Conservation (phyloP, 2,329 filamentous ascomycete genomes). For the Penicillium hordei region DNA sequence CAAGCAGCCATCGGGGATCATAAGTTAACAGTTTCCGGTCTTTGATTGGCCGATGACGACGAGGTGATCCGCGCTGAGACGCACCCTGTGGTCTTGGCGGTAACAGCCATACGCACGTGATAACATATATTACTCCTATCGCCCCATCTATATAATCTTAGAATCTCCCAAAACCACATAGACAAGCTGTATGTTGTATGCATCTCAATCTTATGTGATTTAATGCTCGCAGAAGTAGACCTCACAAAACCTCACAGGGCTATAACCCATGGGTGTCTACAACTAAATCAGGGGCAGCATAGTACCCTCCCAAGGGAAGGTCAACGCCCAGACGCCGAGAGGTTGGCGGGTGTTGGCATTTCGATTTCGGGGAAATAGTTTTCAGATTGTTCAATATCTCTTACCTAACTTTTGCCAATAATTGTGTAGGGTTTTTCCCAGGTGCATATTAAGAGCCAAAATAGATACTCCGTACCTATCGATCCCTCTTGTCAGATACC, state of each 20-base stretch:
- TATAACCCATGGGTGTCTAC: not conserved
- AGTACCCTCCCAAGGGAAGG: not conserved
- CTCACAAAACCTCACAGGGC: not conserved
- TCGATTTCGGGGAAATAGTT: conserved; percentile 3
- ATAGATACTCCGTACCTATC: not conserved
- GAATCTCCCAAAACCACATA: not conserved
- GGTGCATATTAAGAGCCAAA: not conserved
- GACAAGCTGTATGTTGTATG: not conserved
- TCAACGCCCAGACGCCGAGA: conserved; percentile 11
- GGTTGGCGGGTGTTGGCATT: conserved; percentile 19
- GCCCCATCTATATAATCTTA: not conserved
- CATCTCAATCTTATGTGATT: not conserved
- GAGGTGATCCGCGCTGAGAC: conserved; percentile 14
- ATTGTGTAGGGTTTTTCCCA: not conserved
- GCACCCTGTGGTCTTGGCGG: conserved; percentile 18
- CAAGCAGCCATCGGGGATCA: conserved; percentile 16
- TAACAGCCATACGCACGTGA: conserved; percentile 13
- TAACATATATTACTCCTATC: not conserved
- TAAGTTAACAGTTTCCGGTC: not conserved
- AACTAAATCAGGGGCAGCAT: not conserved
- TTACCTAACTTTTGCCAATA: conserved; percentile 17
- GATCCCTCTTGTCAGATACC: not conserved
- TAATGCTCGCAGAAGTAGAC: not conserved
- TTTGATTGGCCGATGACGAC: conserved; percentile 14
- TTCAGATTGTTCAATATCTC: conserved; percentile 11